Conservation (phyloP, 495 filamentous ascomycete species). For the Astrothelium subdiscretum region DNA sequence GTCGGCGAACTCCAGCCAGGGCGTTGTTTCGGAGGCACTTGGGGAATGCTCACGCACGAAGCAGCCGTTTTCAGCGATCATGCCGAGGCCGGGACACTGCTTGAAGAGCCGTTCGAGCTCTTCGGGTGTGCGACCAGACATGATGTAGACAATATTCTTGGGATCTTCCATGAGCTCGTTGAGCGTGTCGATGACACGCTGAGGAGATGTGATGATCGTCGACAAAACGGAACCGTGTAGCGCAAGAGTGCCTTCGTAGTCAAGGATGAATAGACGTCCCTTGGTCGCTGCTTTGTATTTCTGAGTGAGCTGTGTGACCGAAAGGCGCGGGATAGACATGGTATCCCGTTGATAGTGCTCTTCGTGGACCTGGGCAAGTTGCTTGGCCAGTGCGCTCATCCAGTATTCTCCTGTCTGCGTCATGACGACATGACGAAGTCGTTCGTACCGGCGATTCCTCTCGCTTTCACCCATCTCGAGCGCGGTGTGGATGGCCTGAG, state of each 20-base stretch:
- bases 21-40: constrained; percentile 23
- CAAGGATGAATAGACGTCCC: constrained; percentile 66
- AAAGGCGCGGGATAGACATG: constrained; percentile 72
- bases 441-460: constrained; percentile 60
- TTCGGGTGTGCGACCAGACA: constrained; percentile 74
- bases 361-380: constrained; percentile 59
- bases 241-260: constrained; percentile 85
- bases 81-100: constrained; percentile 61
- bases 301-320: constrained; percentile 47
- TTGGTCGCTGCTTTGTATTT: constrained; percentile 51
- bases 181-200: constrained; percentile 67
- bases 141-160: constrained; percentile 80
- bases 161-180: constrained; percentile 68
- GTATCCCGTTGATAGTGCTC: constrained; percentile 74
- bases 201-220: constrained; percentile 72
- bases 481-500: constrained; percentile 68
- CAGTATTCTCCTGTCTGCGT: constrained; percentile 73
- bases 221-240: constrained; percentile 68
- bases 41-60: constrained; percentile 59
- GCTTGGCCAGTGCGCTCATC: constrained; percentile 60
- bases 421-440: constrained; percentile 61
- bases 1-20: constrained; percentile 66
- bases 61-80: constrained; percentile 89
- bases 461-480: constrained; percentile 64
- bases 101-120: constrained; percentile 80